phyloP scores from a whole-genome alignment of 345 rosid species.

The Cardiospermum halicacabum region DNA sequence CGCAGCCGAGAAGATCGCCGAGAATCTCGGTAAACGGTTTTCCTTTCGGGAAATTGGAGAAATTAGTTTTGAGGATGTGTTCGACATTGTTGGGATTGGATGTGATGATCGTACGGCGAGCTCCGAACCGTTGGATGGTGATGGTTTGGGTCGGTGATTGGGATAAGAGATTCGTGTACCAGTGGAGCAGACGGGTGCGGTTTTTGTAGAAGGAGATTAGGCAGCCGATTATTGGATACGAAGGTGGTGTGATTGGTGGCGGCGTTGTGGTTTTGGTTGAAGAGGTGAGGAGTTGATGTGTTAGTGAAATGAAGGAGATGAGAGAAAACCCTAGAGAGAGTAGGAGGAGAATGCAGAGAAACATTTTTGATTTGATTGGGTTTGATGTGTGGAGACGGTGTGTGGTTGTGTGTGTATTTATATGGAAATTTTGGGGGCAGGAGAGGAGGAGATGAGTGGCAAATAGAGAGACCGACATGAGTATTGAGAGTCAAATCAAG shows the following conservation, averaged over 20 bases:
- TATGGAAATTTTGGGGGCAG: no score
- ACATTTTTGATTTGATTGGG: slow-evolving; percentile 4
- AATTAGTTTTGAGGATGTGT: slow-evolving; percentile 58
- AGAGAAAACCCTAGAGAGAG: slow-evolving; percentile 16
- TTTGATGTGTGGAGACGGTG: no score
- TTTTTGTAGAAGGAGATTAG: slow-evolving; percentile 57
- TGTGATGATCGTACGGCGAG: slow-evolving; percentile 57
- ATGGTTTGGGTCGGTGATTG: slow-evolving; percentile 54
- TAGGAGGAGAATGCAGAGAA: neutral
- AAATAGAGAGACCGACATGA: no score
- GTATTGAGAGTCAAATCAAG: no score
- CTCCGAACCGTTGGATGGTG: slow-evolving; percentile 41
- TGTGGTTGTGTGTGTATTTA: no score
- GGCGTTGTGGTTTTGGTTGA: neutral
- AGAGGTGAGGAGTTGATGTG: neutral
- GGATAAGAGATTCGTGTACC: slow-evolving; percentile 71
- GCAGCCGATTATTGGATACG: slow-evolving; percentile 68
- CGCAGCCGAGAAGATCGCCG: slow-evolving; percentile 75
- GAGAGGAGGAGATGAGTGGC: no score
- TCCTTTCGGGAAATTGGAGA: slow-evolving; percentile 80
- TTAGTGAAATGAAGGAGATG: neutral
- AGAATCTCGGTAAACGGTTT: slow-evolving; percentile 67
- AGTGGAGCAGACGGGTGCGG: slow-evolving; percentile 55
- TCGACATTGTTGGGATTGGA: slow-evolving; percentile 69
- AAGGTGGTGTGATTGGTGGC: slow-evolving; percentile 19